Base-by-base conservation (phyloP, 163 green algal species). In the Scenedesmus sp. region DNA sequence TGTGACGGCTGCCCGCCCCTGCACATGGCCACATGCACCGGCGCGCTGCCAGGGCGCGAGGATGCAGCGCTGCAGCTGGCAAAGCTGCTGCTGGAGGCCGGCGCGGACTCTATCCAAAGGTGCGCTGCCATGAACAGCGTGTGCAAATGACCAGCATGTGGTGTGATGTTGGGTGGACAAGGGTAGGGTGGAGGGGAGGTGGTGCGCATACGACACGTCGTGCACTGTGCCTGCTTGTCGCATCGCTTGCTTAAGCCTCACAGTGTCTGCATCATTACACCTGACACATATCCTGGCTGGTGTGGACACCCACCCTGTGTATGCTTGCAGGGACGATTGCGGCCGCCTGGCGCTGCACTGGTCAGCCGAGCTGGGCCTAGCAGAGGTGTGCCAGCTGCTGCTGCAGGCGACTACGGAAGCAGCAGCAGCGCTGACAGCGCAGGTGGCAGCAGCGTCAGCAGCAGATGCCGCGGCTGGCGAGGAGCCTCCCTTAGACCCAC, bases 261-360 rank as follows among this genome's bases (percentile, higher is more conserved):
- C 34, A 46, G 34, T 46, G 34, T 10, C 15, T 57, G 34, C 20
- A 56, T 20, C 77, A 76, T 18, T n/a, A 26, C 54, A 55, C 62
- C 6, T 54, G 3, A 9, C 26, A 16, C 52, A 79, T 46, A 1
- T 70, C 20, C 46, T 86, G 13, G 12, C 60, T 81, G 20, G 9
- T 64, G 26, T 26, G 66, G 66, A 76, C 16, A 18, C 16, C 3
- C 73, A 82, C 0, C 34, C 34, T 46, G 34, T 82, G 59, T 2
- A 23, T 73, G 5, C 26, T 55, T 90, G 23, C 91, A 96, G 95
- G 88, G 96, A 98, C 76, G 96, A 98, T 84, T 84, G 92, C 26
- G 95, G 95, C 1, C 94, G 96, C 26, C 96, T 95, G 0, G 93
- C 96, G 10, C 92, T 98, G 88, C 96, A 98, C 93, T 98, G 96